Evolutionary conservation across 1,139 yeast species (phyloP).

Genomic region (Eremothecium sinecaudum): DNA sequence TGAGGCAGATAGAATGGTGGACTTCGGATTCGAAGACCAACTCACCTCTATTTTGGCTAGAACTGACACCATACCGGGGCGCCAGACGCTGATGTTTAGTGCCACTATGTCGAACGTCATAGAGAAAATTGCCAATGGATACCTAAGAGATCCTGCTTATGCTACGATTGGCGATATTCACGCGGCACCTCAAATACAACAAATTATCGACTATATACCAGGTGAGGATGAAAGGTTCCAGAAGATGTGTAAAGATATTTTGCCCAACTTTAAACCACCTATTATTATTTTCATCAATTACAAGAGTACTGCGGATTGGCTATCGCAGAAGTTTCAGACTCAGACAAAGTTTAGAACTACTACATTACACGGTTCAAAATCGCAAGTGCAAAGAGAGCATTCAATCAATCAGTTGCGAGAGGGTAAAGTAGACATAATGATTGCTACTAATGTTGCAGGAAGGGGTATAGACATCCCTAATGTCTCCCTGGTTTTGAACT

Average conservation of each 20-base stretch:
- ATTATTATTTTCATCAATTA: constrained; percentile 76
- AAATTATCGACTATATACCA: constrained; percentile 35
- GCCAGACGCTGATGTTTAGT: constrained; percentile 80
- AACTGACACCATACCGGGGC: constrained; percentile 35
- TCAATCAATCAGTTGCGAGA: constrained; percentile 77
- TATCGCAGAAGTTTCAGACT: constrained; percentile 42
- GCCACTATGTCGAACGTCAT: constrained; percentile 82
- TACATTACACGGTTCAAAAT: constrained; percentile 75
- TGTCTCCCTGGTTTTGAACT: constrained; percentile 77
- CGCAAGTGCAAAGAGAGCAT: constrained; percentile 80
- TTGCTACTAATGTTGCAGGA: constrained; percentile 98
- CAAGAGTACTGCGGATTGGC: constrained; percentile 59
- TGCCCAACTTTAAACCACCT: constrained; percentile 38
- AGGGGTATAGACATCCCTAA: constrained; percentile 93
- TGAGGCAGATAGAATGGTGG: constrained; percentile 94
- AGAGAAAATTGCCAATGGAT: constrained; percentile 53
- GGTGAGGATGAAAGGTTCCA: constrained; percentile 43
- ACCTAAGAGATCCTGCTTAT: constrained; percentile 52
- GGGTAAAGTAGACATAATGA: constrained; percentile 85
- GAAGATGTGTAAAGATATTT: constrained; percentile 14
- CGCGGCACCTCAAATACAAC: constrained; percentile 37
- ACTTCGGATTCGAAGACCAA: constrained; percentile 85
- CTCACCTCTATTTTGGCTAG: constrained; percentile 47
- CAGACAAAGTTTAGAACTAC: constrained; percentile 44
- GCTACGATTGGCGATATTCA: constrained; percentile 59